A percentile compares a stretch with the other conserved stretches of the same genome.
Conservation (phyloP, 257 asterid species). For the Przewalskia tangutica region DNA sequence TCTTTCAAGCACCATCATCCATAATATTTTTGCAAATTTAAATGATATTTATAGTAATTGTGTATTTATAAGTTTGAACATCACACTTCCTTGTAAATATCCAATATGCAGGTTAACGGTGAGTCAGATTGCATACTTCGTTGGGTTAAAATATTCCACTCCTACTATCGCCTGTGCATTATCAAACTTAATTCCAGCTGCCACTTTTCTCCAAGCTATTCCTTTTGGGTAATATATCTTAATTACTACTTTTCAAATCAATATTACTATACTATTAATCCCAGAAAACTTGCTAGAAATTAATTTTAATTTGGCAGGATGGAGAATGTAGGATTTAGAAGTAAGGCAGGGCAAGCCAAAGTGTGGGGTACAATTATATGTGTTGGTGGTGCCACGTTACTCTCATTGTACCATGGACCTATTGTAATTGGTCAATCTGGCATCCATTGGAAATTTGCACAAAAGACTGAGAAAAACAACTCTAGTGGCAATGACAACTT, state of each 20-base stretch:
- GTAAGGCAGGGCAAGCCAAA: constrained; percentile 59
- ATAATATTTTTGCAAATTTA: not conserved
- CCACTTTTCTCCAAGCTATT: constrained; percentile 64
- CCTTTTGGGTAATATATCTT: constrained; percentile 47
- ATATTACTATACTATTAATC: not conserved
- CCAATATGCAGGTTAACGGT: constrained; percentile 47
- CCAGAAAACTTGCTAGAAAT: not conserved
- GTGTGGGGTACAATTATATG: constrained; percentile 52
- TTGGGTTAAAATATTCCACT: constrained; percentile 71
- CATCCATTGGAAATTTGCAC: constrained; percentile 64
- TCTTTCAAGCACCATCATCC: not conserved
- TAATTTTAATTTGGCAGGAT: constrained; percentile 21
- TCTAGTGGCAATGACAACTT: constrained; percentile 28
- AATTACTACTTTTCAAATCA: not conserved
- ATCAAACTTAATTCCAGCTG: constrained; percentile 62
- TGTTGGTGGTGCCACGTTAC: constrained; percentile 62
- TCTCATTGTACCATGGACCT: constrained; percentile 58
- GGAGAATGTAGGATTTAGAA: constrained; percentile 46
- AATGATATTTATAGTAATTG: not conserved
- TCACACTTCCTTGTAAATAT: not conserved
- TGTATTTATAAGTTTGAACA: not conserved
- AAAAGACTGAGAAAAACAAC: constrained; percentile 14
- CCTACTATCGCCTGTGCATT: constrained; percentile 85
- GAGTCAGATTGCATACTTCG: constrained; percentile 69
- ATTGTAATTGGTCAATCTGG: constrained; percentile 38